Evolutionary conservation across 768 basidiomycete genomes (phyloP).

Genomic region (Calvatia gigantea): DNA sequence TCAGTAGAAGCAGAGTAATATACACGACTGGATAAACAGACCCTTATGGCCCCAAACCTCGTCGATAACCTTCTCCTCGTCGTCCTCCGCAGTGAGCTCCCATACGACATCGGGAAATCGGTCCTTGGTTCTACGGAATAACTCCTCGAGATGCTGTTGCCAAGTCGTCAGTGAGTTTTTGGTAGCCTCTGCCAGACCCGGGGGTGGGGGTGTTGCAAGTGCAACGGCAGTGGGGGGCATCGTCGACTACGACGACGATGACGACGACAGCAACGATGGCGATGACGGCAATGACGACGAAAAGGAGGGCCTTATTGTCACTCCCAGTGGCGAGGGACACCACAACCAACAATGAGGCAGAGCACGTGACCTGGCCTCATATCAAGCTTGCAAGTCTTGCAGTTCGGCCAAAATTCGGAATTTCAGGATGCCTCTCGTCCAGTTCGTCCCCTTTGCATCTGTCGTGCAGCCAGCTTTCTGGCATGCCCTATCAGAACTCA

Average conservation of each 20-base stretch:
- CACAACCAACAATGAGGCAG: slow-evolving; percentile 8
- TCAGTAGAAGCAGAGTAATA: neutral
- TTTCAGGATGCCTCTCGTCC: slow-evolving; percentile 62
- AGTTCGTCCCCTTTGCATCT: slow-evolving; percentile 87
- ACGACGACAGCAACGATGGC: neutral
- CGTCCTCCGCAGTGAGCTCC: slow-evolving; percentile 57
- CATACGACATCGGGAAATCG: slow-evolving; percentile 98
- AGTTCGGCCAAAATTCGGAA: neutral
- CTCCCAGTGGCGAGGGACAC: neutral
- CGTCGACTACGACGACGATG: neutral
- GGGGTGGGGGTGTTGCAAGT: slow-evolving; percentile 32
- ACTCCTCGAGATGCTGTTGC: slow-evolving; percentile 74
- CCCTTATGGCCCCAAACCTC: slow-evolving; percentile 97
- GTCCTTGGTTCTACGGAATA: slow-evolving; percentile 84
- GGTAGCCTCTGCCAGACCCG: slow-evolving; percentile 62
- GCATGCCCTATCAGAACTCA: slow-evolving; percentile 84
- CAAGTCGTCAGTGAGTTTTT: slow-evolving; percentile 66
- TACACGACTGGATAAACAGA: slow-evolving; percentile 29
- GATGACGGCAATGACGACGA: slow-evolving; percentile 1
- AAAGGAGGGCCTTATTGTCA: neutral
- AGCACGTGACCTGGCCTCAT: neutral
- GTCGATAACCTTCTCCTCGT: slow-evolving; percentile 42
- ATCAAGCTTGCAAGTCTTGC: too few species aligned
- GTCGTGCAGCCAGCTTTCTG: slow-evolving; percentile 90
- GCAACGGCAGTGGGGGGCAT: slow-evolving; percentile 9